These are phyloP conservation scores for Spergularia bocconei DNA, from an alignment of 148 eudicot genomes.

Conservation along the genomic window DNA sequence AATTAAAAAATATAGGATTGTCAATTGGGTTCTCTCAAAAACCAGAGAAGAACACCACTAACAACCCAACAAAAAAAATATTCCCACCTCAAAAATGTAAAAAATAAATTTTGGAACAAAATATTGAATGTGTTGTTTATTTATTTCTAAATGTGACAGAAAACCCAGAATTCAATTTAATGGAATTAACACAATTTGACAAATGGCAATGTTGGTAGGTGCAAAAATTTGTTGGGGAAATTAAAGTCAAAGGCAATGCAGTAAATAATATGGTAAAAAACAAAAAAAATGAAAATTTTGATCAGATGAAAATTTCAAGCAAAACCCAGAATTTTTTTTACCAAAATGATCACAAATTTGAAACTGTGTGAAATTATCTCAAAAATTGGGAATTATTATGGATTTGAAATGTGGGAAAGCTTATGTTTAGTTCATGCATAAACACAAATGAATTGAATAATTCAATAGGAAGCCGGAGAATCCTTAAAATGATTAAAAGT, in stretches of 20 bases:
- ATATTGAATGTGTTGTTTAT: background rate
- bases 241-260: slow-evolving; percentile 18
- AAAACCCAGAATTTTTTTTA: background rate
- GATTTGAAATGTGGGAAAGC: background rate
- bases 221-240: background rate
- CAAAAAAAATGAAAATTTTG: background rate
- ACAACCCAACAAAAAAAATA: slow-evolving; percentile 20
- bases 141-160: slow-evolving; percentile 6
- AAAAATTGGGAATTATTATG: slow-evolving; percentile 2
- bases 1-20: slow-evolving; percentile 12
- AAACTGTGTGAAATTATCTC: background rate
- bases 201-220: background rate
- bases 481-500: background rate
- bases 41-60: slow-evolving; percentile 18
- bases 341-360: background rate
- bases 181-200: background rate
- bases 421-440: slow-evolving; percentile 9
- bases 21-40: slow-evolving; percentile 25
- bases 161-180: slow-evolving; percentile 14
- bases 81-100: background rate
- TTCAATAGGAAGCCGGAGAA: slow-evolving; percentile 10
- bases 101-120: background rate
- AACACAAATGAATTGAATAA: slow-evolving; percentile 12
- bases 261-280: background rate
- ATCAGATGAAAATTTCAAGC: background rate